A percentile compares a stretch with the other conserved stretches of the same genome.
Conservation (phyloP, 768 basidiomycete genomes). For the Albatrellus ellisii region DNA sequence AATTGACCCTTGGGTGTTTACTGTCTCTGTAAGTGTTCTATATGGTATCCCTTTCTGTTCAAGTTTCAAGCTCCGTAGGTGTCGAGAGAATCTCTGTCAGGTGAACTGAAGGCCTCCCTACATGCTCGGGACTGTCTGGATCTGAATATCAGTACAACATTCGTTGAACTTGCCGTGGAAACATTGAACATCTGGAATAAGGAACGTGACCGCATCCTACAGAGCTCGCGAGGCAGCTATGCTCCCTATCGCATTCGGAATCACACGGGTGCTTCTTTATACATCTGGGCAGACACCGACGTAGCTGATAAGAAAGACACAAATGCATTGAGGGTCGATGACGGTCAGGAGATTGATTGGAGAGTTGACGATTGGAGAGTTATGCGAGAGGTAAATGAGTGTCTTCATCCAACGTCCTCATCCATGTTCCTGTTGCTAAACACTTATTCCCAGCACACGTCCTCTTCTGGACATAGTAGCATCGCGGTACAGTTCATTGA, state of each 20-base stretch:
- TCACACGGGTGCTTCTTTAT: conserved; percentile 74
- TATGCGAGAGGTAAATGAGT: conserved; percentile 84
- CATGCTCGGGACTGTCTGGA: conserved; percentile 77
- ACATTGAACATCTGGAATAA: conserved; percentile 61
- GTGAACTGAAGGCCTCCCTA: conserved; percentile 45
- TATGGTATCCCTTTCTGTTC: too few relatives aligned
- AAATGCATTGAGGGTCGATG: conserved; percentile 45
- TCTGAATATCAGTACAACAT: conserved; percentile 82
- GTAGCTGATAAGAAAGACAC: conserved; percentile 31
- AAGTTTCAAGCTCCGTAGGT: too few relatives aligned
- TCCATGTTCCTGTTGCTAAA: neutral
- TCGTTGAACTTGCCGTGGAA: conserved; percentile 73
- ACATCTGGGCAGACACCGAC: conserved; percentile 77
- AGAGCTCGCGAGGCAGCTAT: conserved; percentile 74
- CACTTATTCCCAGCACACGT: conserved; percentile 24
- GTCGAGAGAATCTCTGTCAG: conserved; percentile 33
- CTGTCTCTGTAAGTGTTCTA: conserved; percentile 37
- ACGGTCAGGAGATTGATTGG: conserved; percentile 82
- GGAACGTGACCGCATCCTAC: conserved; percentile 57
- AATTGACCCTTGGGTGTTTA: conserved; percentile 93
- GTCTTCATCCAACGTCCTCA: conserved; percentile 7
- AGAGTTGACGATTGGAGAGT: conserved; percentile 94
- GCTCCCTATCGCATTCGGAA: conserved; percentile 92
- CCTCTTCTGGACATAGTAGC: conserved; percentile 56
- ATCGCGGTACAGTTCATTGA: conserved; percentile 78